Base-by-base conservation (phyloP, 2,329 filamentous ascomycete species). In the Clarireedia sp. region DNA sequence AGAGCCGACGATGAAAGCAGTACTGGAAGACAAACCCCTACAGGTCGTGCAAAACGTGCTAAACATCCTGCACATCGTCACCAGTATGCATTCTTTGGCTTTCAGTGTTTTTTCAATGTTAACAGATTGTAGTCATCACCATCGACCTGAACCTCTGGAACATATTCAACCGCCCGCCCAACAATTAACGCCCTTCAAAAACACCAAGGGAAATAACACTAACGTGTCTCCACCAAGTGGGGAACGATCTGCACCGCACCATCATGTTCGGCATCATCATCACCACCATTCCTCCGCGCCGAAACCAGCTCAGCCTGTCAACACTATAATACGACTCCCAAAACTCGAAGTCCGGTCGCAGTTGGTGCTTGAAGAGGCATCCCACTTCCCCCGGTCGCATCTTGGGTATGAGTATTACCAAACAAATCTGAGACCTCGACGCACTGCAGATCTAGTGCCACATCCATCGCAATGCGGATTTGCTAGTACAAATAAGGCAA, bases 361-460 rank as follows among this genome's bases (percentile, higher is more conserved):
- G 59, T 78, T 81, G 0, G 81, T 96, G 0, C 70, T 96, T 12
- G 83, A 90, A 1, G 84, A 82, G 29, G 83, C 92, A 3, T 78
- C 85, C 0, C 74, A 86, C 56, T 77, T 82, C 17, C 87, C 89
- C 8, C 85, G 90, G 9, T 80, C 83, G 54, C 90, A 96, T 67
- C 79, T 97, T 2, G 92, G 92, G 36, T 89, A 90, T 56, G 86
- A 89, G 3, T 76, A 95, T 14, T 97, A 97, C 68, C 79, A 86
- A 49, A 82, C 89, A 0, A 78, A 75, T 5, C 75, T 95, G 3
- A 78, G 75, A 60, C 73, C 79, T 0, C 43, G 36, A 7, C 48
- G 57, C 37, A 72, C 2, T 72, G 69, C 8, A 68, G 71, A 10
- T 83, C 38, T 21, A 6, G 48, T 16, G 83, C 72, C 76, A 58